Percentiles rank a stretch among this genome's conserved stretches.
Evolutionary conservation across 148 eudicot species (phyloP).

Genomic region (Silene latifolia): DNA sequence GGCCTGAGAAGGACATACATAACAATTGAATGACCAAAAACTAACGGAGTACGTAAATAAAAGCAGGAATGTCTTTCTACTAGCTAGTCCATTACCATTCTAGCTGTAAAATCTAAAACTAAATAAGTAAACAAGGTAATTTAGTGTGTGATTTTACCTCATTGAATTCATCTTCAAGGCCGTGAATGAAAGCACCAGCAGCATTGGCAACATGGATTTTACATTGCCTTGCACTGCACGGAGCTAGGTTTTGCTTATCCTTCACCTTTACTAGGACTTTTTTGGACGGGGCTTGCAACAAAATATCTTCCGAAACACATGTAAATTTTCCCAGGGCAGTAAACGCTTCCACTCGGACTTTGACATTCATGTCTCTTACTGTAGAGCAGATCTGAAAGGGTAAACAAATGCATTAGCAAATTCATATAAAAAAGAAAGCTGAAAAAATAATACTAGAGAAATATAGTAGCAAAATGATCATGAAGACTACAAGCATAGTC

Average conservation of each 20-base stretch:
- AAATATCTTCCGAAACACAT: slow-evolving; percentile 59
- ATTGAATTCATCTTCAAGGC: slow-evolving; percentile 86
- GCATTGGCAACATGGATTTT: slow-evolving; percentile 43
- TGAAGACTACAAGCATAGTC: too few relatives aligned
- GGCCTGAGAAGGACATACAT: neutral
- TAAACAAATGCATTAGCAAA: slow-evolving; percentile 8
- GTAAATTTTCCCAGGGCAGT: slow-evolving; percentile 60
- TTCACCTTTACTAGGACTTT: slow-evolving; percentile 37
- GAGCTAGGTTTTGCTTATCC: slow-evolving; percentile 37
- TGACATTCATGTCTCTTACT: slow-evolving; percentile 82
- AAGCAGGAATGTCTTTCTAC: neutral
- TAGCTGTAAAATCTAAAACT: neutral
- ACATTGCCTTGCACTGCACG: slow-evolving; percentile 32
- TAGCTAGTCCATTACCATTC: neutral
- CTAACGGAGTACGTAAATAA: neutral
- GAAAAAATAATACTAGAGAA: too few relatives aligned
- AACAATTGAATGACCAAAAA: neutral
- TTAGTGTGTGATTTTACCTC: slow-evolving; percentile 60
- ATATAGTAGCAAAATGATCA: too few relatives aligned
- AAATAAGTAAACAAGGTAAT: neutral
- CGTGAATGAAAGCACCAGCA: slow-evolving; percentile 85
- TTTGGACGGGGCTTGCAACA: slow-evolving; percentile 69
- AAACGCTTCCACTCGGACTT: slow-evolving; percentile 69
- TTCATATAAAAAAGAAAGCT: neutral
- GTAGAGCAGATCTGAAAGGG: slow-evolving; percentile 67